Base-by-base conservation (phyloP, 345 rosid genomes). In the Trapa bicornis region DNA sequence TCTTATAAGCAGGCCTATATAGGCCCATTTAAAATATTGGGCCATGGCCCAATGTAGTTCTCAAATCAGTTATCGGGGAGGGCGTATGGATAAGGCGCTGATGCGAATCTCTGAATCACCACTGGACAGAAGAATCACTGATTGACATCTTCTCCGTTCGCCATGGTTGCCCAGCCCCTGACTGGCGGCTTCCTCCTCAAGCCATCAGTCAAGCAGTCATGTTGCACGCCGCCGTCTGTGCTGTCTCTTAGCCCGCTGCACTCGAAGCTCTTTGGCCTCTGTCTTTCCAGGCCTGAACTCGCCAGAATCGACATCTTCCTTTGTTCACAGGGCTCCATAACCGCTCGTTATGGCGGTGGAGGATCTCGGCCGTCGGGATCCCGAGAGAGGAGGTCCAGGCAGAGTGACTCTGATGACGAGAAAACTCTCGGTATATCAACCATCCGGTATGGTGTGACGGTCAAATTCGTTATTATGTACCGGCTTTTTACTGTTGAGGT, bases 121-220 rank as follows among this genome's bases (percentile, higher is more conserved):
- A 12, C 63, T 58, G 37, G 29, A 22, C 29, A 22, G 29, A 22
- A 22, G 29, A 22, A 22, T 22, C 38, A 2, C 63, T 2, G 38
- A 33, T 4, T 6, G 43, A 41, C 43, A 4, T 41, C 43, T 22
- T 5, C 60, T 22, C 60, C 5, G 60, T 32, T 58, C 38, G 79
- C 84, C 76, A 89, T 92, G 98, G 85, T 88, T 85, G 91, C 87
- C 48, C 69, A 85, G 41, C 67, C 87, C 45, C 68, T 86, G 41
- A 68, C 92, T 80, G 74, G 80, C 84, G 61, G 80, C 75, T 71
- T 81, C 37, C 70, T 76, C 58, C 73, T 80, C 79, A 80, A 73
- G 3, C 77, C 79, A 14, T 5, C 73, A 60, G 37, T 22, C 56
- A 60, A 78, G 52, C 73, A 54, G 47, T 45, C 67, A 80, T 22